Base-by-base conservation (phyloP, 176 grass and related monocot species). In the Chrysopogon serrulatus region DNA sequence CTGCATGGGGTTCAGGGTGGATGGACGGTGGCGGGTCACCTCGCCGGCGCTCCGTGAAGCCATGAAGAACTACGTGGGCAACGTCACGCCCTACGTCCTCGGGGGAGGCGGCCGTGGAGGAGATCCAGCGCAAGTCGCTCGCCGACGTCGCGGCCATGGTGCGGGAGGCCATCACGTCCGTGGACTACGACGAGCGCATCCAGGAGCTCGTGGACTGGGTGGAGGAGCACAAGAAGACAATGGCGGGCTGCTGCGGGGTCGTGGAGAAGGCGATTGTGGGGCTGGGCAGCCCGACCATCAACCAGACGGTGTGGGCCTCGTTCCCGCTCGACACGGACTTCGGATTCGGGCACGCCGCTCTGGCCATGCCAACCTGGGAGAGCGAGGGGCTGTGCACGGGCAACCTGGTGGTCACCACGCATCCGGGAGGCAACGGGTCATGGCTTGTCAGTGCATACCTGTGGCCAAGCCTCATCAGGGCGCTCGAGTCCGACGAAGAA, bases 171-270 rank as follows among this genome's bases (percentile, higher is more conserved):
- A 80, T 89, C 47, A 47, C 49, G 71, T 51, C 74, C 9, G 82
- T 40, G 42, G 69, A 75, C 53, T n/a, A 57, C 41, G 43, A 75
- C 71, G 82, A 85, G 51, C 80, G 54, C n/a, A 81, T 84, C 19
- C 41, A 74, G 76, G 47, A 89, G 56, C 65, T 89, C 54, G 82
- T 89, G 74, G 87, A 89, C 35, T 89, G 87, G 87, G 79, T 89
- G 82, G 87, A 84, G 41, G 67, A 42, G 36, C 76, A 80, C 64
- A 85, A 85, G 65, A 13, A 10, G 19, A 82, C 82, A 28, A 17
- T 2, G 33, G 33, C 33, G 33, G 33, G n/a, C n/a, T n/a, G n/a
- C n/a, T n/a, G 4, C 33, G 79, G 79, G 73, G 79, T 68, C 56
- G 78, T 59, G 7, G 67, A 85, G 73, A 57, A 30, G 59, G 68